Base-by-base conservation (phyloP, 2,329 filamentous ascomycete species). In the Microdochium paspali region DNA sequence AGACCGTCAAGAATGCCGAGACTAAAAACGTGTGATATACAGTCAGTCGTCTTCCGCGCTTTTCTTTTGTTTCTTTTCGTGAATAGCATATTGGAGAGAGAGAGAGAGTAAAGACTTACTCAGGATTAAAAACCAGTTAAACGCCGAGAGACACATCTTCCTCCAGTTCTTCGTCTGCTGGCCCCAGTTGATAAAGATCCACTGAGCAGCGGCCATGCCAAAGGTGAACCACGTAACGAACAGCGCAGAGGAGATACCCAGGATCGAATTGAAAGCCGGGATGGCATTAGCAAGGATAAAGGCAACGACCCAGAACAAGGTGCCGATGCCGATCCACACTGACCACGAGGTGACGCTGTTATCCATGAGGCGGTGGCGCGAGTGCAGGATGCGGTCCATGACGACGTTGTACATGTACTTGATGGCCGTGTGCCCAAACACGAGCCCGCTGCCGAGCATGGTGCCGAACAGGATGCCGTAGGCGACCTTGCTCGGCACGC, bases 401-500 rank as follows among this genome's bases (percentile, higher is more conserved):
- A 58, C 53, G 44, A 59, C 52, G 35, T 66, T 62, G 46, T 63
- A 66, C 32, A 63, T 47, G 44, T 61, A 63, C 55, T 64, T 64
- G 56, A 63, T 58, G 24, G 58, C 61, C 2, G 61, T 61, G 55
- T 64, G 61, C 45, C 61, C 61, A 44, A 62, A 63, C 18, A 60
- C 56, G 10, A 63, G 55, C 20, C 61, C 61, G 2, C 60, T 63
- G 9, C 55, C 59, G 35, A 61, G 53, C 21, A 63, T 53, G 18
- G 59, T 56, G 42, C 58, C 57, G 13, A 64, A 56, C 24, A 61
- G 56, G n/a, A 65, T 53, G 9, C 70, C 71, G 47, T 73, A 74
- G 44, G 60, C 62, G 15, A 72, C 56, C 51, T 67, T 72, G 60
- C 73, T 73, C 46, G 71, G 59, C 0, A 55, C 44, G 0, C 31